Evolutionary conservation across 108 stramenopile genomes (phyloP).

Genomic region (Cyclostephanos tholiformis): DNA sequence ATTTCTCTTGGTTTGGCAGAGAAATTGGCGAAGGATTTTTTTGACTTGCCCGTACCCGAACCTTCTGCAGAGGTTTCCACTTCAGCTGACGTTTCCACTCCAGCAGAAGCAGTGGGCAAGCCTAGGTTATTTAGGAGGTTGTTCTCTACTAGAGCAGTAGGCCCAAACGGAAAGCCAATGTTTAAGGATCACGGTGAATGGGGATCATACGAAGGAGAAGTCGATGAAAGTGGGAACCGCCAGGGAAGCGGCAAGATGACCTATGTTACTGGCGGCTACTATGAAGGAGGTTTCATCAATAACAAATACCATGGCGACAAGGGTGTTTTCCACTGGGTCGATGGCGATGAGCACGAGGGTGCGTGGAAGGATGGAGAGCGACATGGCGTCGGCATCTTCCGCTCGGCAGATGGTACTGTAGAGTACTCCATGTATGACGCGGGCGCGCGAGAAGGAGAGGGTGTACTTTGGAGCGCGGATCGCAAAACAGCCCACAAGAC

Average conservation of each 20-base stretch:
- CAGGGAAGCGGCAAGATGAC: constrained; percentile 25
- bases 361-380: constrained; percentile 10
- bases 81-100: too few species aligned
- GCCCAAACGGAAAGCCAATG: constrained; percentile 9
- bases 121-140: not conserved
- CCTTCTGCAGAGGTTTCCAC: not conserved
- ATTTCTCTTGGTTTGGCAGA: constrained; percentile 21
- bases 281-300: constrained; percentile 6
- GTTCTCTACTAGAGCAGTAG: not conserved
- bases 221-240: constrained; percentile 13
- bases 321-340: constrained; percentile 18
- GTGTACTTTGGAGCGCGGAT: constrained; percentile 29
- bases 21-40: constrained; percentile 27
- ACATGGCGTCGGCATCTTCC: constrained; percentile 24
- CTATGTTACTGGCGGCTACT: constrained; percentile 8
- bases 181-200: constrained; percentile 30
- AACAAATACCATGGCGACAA: constrained; percentile 24
- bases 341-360: constrained; percentile 23
- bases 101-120: not conserved
- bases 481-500: constrained; percentile 12
- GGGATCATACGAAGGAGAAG: constrained; percentile 27
- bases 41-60: constrained; percentile 11
- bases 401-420: constrained; percentile 24
- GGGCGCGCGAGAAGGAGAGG: constrained; percentile 11
- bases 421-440: constrained; percentile 23